Evolutionary conservation across 1,284 basidiomycete genomes (phyloP).

Genomic region (Austroboletus novae-zelandiae): DNA sequence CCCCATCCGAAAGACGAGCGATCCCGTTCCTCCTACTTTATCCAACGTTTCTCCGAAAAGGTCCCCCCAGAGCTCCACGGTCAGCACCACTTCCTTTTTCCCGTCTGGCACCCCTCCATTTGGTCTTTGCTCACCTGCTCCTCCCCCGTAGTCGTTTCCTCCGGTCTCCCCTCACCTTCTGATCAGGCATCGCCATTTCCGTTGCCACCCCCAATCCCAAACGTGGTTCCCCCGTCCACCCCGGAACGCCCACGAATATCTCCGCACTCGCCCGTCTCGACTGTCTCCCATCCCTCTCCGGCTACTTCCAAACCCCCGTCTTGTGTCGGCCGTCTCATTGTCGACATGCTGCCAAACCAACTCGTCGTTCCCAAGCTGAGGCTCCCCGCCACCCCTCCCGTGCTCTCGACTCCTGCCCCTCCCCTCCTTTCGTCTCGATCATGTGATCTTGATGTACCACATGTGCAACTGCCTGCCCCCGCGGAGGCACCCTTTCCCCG

Average conservation of each 20-base stretch:
- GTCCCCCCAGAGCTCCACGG: conserved; percentile 11
- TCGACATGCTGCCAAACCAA: conserved; percentile 49
- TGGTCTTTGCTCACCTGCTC: conserved; percentile 15
- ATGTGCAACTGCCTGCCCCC: conserved; percentile 22
- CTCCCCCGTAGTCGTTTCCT: conserved; percentile 22
- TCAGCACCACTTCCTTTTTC: conserved; percentile 18
- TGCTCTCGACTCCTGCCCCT: conserved; percentile 5
- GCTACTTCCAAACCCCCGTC: conserved; percentile 29
- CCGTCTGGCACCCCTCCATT: conserved; percentile 9
- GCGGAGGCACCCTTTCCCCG: conserved; percentile 38
- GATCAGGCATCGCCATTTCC: conserved; percentile 29
- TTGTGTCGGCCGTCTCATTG: conserved; percentile 52
- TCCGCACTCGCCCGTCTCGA: conserved; percentile 16
- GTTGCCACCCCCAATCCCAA: conserved; percentile 23
- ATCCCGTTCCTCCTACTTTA: conserved; percentile 25
- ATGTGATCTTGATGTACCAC: conserved; percentile 16
- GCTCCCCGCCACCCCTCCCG: not conserved
- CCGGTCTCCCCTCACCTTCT: conserved; percentile 28
- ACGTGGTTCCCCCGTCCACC: conserved; percentile 21
- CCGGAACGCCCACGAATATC: conserved; percentile 31
- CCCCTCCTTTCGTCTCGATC: conserved; percentile 2
- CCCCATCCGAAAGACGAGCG: conserved; percentile 24
- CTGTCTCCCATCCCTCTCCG: conserved; percentile 23
- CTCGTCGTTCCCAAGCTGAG: conserved; percentile 19
- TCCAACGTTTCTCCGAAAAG: conserved; percentile 10